phyloP scores from a whole-genome alignment of 768 basidiomycete species.

The Trichaptum fuscoviolaceum region DNA sequence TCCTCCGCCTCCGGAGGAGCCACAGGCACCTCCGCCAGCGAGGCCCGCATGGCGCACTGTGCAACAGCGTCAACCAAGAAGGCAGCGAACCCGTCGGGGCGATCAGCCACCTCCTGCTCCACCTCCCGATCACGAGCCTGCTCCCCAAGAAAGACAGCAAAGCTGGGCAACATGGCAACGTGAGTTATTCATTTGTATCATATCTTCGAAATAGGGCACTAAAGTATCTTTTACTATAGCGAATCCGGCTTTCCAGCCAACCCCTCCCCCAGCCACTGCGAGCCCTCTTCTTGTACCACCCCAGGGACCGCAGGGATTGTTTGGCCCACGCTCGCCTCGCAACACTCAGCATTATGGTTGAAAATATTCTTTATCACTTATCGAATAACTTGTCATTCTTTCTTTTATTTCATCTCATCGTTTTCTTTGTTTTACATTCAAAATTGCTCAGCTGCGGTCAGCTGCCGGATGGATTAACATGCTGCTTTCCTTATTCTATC shows the following conservation, averaged over 20 bases:
- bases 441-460: neutral
- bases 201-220: constrained; percentile 5
- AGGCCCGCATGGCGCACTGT: constrained; percentile 63
- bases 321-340: constrained; percentile 70
- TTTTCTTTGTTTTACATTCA: neutral
- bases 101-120: constrained; percentile 30
- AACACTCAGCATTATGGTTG: constrained; percentile 20
- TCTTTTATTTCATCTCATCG: neutral
- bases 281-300: constrained; percentile 53
- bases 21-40: constrained; percentile 36
- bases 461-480: neutral
- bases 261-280: constrained; percentile 56
- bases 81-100: constrained; percentile 38
- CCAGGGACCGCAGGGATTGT: constrained; percentile 58
- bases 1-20: constrained; percentile 32
- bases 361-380: neutral
- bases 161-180: constrained; percentile 42
- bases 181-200: constrained; percentile 17
- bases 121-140: constrained; percentile 14
- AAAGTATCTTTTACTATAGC: constrained; percentile 36
- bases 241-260: constrained; percentile 49
- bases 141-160: constrained; percentile 23
- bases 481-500: neutral
- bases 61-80: constrained; percentile 30
- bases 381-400: neutral